phyloP scores from a whole-genome alignment of 202 grass and related monocot genomes.

The Carex sylvatica region DNA sequence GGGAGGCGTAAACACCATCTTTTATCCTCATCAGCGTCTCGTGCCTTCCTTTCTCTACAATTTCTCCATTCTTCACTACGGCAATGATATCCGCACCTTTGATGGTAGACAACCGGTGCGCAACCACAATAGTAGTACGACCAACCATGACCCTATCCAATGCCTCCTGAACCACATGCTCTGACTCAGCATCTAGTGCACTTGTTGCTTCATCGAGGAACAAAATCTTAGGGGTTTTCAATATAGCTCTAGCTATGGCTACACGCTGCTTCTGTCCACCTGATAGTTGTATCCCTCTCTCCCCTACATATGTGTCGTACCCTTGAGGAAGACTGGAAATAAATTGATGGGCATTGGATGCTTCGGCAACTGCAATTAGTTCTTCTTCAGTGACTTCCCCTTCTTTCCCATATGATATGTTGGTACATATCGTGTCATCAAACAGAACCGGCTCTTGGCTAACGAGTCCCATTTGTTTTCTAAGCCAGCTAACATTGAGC shows the following conservation, averaged over 20 bases:
- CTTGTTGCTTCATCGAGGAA: slow-evolving; percentile 88
- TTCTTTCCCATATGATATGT: slow-evolving; percentile 81
- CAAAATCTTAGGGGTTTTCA: slow-evolving; percentile 84
- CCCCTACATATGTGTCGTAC: slow-evolving; percentile 63
- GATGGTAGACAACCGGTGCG: slow-evolving; percentile 79
- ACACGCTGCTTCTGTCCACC: slow-evolving; percentile 79
- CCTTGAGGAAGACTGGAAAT: slow-evolving; percentile 84
- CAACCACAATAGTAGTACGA: slow-evolving; percentile 61
- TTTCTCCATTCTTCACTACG: slow-evolving; percentile 62
- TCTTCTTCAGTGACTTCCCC: slow-evolving; percentile 67
- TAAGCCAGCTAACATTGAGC: slow-evolving; percentile 69
- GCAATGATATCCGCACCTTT: slow-evolving; percentile 70
- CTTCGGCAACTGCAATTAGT: slow-evolving; percentile 52
- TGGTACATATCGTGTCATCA: slow-evolving; percentile 86
- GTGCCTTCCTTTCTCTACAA: slow-evolving; percentile 76
- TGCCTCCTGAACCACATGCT: slow-evolving; percentile 70
- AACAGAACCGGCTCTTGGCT: slow-evolving; percentile 84
- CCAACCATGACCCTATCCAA: slow-evolving; percentile 64
- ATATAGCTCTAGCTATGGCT: slow-evolving; percentile 81
- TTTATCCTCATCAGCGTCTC: slow-evolving; percentile 53
- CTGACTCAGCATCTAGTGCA: slow-evolving; percentile 70
- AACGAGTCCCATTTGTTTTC: slow-evolving; percentile 79
- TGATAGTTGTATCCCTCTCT: slow-evolving; percentile 82
- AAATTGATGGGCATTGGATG: slow-evolving; percentile 82
- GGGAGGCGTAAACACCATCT: slow-evolving; percentile 62